Evolutionary conservation across 2,329 filamentous ascomycete genomes (phyloP).

Genomic region (Nakataea oryzae): DNA sequence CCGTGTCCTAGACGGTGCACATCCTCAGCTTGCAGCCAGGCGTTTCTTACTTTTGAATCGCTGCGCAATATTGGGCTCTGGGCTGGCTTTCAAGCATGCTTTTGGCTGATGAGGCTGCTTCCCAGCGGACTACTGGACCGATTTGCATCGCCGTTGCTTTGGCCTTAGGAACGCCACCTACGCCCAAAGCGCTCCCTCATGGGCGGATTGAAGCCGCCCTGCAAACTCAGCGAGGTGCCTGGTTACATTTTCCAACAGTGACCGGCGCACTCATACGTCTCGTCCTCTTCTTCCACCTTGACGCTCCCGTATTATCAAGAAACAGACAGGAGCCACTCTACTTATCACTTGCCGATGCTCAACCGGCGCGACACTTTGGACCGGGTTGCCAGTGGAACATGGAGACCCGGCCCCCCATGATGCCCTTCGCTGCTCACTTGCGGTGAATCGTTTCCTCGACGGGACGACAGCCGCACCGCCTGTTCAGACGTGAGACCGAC

Average conservation of each 20-base stretch:
- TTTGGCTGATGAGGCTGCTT: background rate
- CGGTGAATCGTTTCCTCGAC: background rate
- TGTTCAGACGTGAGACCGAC: background rate
- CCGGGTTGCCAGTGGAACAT: background rate
- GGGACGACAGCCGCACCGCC: background rate
- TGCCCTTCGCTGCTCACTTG: background rate
- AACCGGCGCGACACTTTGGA: background rate
- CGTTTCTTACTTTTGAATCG: background rate
- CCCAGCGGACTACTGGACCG: background rate
- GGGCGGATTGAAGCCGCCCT: too few relatives aligned
- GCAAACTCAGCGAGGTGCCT: background rate
- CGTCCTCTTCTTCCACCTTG: background rate
- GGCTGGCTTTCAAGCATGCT: background rate
- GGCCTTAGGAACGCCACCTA: background rate
- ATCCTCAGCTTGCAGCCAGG: background rate
- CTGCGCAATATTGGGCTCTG: background rate
- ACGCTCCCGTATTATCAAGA: background rate
- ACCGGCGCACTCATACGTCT: background rate
- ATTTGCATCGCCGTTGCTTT: background rate
- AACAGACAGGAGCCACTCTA: background rate
- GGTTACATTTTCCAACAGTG: background rate
- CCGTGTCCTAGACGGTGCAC: too few relatives aligned
- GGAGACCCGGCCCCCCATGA: background rate
- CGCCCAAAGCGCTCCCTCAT: too few relatives aligned
- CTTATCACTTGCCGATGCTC: background rate